Evolutionary conservation across 805 yeast genomes (phyloP), one percentile per base, ranked within the genome.

Genomic region (Starmerella sp.): DNA sequence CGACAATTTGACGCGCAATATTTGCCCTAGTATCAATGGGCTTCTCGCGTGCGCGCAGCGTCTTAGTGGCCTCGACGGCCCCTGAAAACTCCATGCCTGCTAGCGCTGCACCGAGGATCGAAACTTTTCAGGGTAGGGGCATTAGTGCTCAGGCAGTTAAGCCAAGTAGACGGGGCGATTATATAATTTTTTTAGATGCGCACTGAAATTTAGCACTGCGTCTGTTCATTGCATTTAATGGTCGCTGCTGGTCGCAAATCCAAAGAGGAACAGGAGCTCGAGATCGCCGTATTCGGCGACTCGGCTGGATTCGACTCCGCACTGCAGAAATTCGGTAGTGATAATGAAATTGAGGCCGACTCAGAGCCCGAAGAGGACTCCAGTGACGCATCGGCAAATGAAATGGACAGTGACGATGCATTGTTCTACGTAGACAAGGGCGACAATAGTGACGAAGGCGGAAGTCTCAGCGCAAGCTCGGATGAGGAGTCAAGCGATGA

Each of bases 221-320:
- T 15, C 29, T 15, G 43, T 39, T 13, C 29, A 5, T n/a, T 42
- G 22, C 22, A 42, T 8, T 42, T 28, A 42, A 50, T 41, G 39
- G 48, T 48, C 8, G 38, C 52, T 28, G 52, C 39, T 31, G 41
- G 15, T 7, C 39, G 51, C 10, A 91, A 93, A 62, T 95, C 86
- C 67, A 83, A 79, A 51, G 96, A 88, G 67, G 98, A 93, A 69
- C 62, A 82, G 44, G 77, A 72, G 54, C 76, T 93, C 51, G 95
- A 90, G 59, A 85, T 79, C 67, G 75, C 87, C 13, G 95, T 93
- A 4, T 90, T 93, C 70, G 97, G 98, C 14, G 97, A 93, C 66
- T 62, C 76, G 4, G 84, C 80, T 54, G 84, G 91, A 34, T 84
- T 85, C 71, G 86, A 82, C 63, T 65, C 69, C 35, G 84, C 82